Base-by-base conservation (phyloP, 768 basidiomycete species). In the Suillus brevipes region DNA sequence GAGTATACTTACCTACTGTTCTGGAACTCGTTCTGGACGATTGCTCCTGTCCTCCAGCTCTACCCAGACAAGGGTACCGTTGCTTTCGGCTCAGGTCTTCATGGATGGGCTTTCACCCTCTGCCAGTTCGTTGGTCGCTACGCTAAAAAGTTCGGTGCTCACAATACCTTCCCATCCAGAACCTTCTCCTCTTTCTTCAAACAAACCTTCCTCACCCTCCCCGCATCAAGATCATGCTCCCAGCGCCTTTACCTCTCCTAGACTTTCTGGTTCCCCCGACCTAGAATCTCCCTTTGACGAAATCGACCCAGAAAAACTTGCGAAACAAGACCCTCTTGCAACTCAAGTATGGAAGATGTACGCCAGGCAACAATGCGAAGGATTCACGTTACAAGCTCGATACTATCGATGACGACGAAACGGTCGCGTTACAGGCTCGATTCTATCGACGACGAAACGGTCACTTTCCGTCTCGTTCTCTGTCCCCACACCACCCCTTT, bases 71-170 rank as follows among this genome's bases (percentile, higher is more conserved):
- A 90, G 81, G 97, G 97, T 73, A 99, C 97, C 67, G 92, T 99
- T 75, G 97, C 97, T 61, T 99, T 99, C 81, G 97, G 90, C 72
- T 98, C 97, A 71, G 97, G 97, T 86, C 92, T 99, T 68, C 97
- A 99, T 81, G 97, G 97, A 72, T 99, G 97, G 97, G 96, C 89
- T 61, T 99, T 99, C 86, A 96, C 97, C 68, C 94, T 99, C 74
- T 93, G 95, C 75, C 94, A 99, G 79, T 99, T 99, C 78, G 95
- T 97, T 59, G 75, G 77, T 68, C 90, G 96, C 65, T 99, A 99
- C 80, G 86, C 93, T 69, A 99, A 98, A 87, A 98, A 94, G 81
- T 99, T 99, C 73, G 95, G 96, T 87, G 96, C 76, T 80, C 38
- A 75, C 81, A 67, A 71, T 74, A 67, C 73, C 77, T 18, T 72